Base-by-base conservation (phyloP, 2,329 filamentous ascomycete genomes). In the Hypoxylon rubiginosum region DNA sequence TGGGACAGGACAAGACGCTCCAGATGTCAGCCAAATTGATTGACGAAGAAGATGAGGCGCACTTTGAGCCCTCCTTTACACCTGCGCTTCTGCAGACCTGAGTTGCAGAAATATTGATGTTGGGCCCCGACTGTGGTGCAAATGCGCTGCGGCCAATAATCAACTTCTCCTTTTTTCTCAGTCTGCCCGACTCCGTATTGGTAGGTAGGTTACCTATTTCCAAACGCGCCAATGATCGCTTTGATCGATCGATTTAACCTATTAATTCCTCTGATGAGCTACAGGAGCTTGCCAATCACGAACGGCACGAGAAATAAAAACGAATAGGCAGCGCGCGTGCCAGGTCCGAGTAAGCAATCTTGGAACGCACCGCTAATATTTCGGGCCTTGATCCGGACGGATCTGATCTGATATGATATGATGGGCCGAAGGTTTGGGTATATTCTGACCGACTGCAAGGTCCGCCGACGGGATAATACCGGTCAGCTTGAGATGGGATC, bases 171-270 rank as follows among this genome's bases (percentile, higher is more conserved):
- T 60, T 62, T 62, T 50, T 62, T 60, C 54, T 62, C 39, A 68
- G 62, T 70, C 65, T 65, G 62, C 62, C 65, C 62, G 65, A 67
- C 62, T 67, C 58, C 57, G 67, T 66, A 68, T 64, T 68, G 67
- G 67, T 57, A 63, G 58, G 55, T 43, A 52, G 45, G 41, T 17
- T 24, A 11, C 50, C 17, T 28, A 28, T 49, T 4, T 53, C 34
- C 58, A 64, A 69, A 67, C 64, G 67, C 67, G 62, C 62, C 67
- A 70, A 68, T 68, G 62, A 65, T 69, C 53, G 64, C 49, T 58
- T 51, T 51, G 61, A 49, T 63, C 39, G 64, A 58, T 67, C 54
- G 64, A 69, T 69, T 66, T 64, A 70, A 61, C 67, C 65, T 70
- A 70, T 66, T 68, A 68, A 59, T 62, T 67, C 65, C 57, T 70